Evolutionary conservation across 2,329 filamentous ascomycete genomes (phyloP), one percentile per base, ranked within the genome.

Genomic region (Diaporthe aspalathi): DNA sequence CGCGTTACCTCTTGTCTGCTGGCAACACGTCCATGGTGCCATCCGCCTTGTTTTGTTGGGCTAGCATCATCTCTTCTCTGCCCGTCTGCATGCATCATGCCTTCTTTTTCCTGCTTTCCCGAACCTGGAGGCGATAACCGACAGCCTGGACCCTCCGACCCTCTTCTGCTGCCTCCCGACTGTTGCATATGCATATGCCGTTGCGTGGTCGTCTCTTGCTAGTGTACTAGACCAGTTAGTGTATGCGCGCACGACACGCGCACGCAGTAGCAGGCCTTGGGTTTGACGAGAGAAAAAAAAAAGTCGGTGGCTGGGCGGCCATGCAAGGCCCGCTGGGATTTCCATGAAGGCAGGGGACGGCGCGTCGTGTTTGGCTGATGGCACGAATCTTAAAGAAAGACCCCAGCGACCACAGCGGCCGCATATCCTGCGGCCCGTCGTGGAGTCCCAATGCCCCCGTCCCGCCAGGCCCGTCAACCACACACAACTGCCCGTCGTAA

Each of bases 221-320:
- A 38, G 35, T 38, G 35, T 38, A 38, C 35, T 38, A 38, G 6
- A 38, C 35, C 12, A 38, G 35, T 38, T 38, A 38, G 35, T 38
- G 35, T 38, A 38, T 38, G 35, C 12, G 35, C 35, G 35, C 35
- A 38, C 35, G 11, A 38, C 35, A 38, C 22, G 43, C 56, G 22
- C 54, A 43, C 35, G 57, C 54, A 50, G n/a, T 27, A 68, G n/a
- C 60, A 56, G 35, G 50, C 67, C 43, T n/a, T 47, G 57, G 57
- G 57, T 45, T 32, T 63, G 47, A 60, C 40, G 70, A 7, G 9
- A 38, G 35, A 56, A 22, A 43, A 32, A 68, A 71, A 57, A 38
- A 70, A 72, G 62, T 62, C 60, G 72, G 72, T 73, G 72, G 72
- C 72, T 73, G 72, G 71, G 65, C 69, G 24, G 56, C 65, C 71